phyloP scores from a whole-genome alignment of 805 yeast species.

The Maudiozyma pseudohumilis region DNA sequence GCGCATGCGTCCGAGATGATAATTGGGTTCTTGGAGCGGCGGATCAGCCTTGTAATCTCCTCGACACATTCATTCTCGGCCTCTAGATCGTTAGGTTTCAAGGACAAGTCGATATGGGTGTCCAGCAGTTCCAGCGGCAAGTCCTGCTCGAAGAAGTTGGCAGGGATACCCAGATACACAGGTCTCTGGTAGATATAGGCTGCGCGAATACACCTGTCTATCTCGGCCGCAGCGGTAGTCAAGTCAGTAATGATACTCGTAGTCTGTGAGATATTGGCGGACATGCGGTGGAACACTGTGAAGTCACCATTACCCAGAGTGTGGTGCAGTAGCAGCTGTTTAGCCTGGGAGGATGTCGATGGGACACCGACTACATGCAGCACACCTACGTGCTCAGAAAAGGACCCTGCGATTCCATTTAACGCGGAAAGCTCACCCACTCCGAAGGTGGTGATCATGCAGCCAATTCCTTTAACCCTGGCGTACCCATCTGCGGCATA shows the following conservation, averaged over 20 bases:
- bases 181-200: constrained; percentile 62
- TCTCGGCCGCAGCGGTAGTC: constrained; percentile 48
- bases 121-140: constrained; percentile 45
- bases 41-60: constrained; percentile 37
- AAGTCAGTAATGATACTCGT: constrained; percentile 48
- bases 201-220: constrained; percentile 56
- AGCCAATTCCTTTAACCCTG: constrained; percentile 63
- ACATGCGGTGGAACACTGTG: constrained; percentile 62
- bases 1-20: constrained; percentile 76
- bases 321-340: constrained; percentile 56
- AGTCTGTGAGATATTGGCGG: constrained; percentile 49
- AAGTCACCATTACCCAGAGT: constrained; percentile 69
- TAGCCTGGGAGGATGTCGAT: constrained; percentile 57
- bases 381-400: constrained; percentile 79
- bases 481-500: constrained; percentile 79
- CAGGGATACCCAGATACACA: constrained; percentile 64
- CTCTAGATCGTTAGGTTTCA: constrained; percentile 42
- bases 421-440: constrained; percentile 79
- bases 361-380: constrained; percentile 82
- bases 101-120: constrained; percentile 46
- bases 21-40: constrained; percentile 48
- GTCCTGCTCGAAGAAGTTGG: constrained; percentile 52
- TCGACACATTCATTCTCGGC: constrained; percentile 49
- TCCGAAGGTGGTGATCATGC: constrained; percentile 74
- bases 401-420: constrained; percentile 79